A percentile compares a stretch with the other conserved stretches of the same genome.
Conservation (phyloP, 2,329 filamentous ascomycete genomes). For the Paradendryphiella salina region DNA sequence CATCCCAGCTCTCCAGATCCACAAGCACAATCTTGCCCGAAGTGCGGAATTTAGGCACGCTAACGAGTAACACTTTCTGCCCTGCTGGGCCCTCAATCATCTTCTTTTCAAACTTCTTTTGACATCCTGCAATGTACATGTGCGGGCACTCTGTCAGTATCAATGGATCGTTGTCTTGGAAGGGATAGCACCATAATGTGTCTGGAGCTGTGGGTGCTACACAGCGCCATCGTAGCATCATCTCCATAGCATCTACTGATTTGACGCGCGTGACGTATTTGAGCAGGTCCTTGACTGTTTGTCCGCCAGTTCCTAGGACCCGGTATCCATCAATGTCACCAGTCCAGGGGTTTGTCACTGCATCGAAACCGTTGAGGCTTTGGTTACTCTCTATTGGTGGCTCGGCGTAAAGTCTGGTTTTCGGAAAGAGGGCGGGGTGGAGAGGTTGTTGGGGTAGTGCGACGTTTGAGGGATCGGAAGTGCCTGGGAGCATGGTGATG, state of each 20-base stretch:
- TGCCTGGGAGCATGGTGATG: conserved; percentile 84
- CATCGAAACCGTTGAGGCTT: conserved; percentile 74
- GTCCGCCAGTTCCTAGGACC: conserved; percentile 82
- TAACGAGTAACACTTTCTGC: conserved; percentile 75
- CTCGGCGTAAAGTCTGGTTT: conserved; percentile 68
- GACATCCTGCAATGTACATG: conserved; percentile 86
- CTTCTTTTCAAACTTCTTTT: conserved; percentile 74
- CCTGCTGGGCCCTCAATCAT: conserved; percentile 67
- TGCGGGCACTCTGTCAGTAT: conserved; percentile 85
- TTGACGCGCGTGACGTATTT: conserved; percentile 84
- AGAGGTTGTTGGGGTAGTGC: conserved; percentile 91
- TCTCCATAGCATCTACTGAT: conserved; percentile 86
- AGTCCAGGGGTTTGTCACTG: conserved; percentile 91
- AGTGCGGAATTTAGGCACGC: conserved; percentile 78
- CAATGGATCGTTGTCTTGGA: conserved; percentile 90
- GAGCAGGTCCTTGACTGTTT: conserved; percentile 91
- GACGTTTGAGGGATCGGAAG: conserved; percentile 82
- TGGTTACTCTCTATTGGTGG: conserved; percentile 48
- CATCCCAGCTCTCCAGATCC: conserved; percentile 82
- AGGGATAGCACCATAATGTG: conserved; percentile 95
- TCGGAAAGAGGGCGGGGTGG: conserved; percentile 87
- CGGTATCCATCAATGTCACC: conserved; percentile 89
- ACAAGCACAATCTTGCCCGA: conserved; percentile 80
- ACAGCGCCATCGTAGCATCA: conserved; percentile 89
- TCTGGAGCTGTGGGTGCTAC: conserved; percentile 93